Conservation (phyloP, 2,329 filamentous ascomycete species). For the Dendryphion nanum region DNA sequence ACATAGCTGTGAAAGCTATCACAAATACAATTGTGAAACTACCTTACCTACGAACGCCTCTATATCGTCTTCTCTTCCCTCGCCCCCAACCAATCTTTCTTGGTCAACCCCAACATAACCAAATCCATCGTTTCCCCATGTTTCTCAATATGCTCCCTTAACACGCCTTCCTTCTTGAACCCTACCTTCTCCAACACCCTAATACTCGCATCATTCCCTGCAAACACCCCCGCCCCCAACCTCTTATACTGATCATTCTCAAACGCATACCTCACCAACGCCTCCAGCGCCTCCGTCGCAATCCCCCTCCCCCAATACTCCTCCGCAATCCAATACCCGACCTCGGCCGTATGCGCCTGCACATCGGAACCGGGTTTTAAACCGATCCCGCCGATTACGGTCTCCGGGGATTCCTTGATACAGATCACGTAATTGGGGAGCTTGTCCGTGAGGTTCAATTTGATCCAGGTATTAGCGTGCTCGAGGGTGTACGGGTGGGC, state of each 20-base stretch:
- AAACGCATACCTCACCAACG: slow-evolving; percentile 38
- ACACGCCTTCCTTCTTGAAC: slow-evolving; percentile 36
- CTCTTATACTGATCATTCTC: slow-evolving; percentile 13
- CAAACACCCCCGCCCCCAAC: slow-evolving; percentile 28
- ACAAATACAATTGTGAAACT: background rate
- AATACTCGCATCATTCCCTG: slow-evolving; percentile 36
- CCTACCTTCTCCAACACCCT: slow-evolving; percentile 39
- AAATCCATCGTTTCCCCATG: slow-evolving; percentile 31
- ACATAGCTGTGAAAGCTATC: background rate
- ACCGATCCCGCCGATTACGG: slow-evolving; percentile 39
- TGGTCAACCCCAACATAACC: slow-evolving; percentile 36
- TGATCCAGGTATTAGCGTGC: slow-evolving; percentile 36
- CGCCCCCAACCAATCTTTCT: slow-evolving; percentile 25
- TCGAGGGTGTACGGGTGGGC: slow-evolving; percentile 39
- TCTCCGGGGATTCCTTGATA: slow-evolving; percentile 8
- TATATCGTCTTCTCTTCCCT: background rate
- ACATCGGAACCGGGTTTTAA: slow-evolving; percentile 37
- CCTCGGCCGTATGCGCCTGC: slow-evolving; percentile 36
- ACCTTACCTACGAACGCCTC: background rate
- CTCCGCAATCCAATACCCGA: slow-evolving; percentile 46
- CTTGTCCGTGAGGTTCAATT: slow-evolving; percentile 17
- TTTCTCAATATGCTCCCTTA: slow-evolving; percentile 36
- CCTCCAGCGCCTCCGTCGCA: slow-evolving; percentile 31
- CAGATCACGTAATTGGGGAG: slow-evolving; percentile 20
- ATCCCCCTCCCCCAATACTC: slow-evolving; percentile 35